phyloP scores from a whole-genome alignment of 2,329 filamentous ascomycete genomes.

The Cladosporium velox region DNA sequence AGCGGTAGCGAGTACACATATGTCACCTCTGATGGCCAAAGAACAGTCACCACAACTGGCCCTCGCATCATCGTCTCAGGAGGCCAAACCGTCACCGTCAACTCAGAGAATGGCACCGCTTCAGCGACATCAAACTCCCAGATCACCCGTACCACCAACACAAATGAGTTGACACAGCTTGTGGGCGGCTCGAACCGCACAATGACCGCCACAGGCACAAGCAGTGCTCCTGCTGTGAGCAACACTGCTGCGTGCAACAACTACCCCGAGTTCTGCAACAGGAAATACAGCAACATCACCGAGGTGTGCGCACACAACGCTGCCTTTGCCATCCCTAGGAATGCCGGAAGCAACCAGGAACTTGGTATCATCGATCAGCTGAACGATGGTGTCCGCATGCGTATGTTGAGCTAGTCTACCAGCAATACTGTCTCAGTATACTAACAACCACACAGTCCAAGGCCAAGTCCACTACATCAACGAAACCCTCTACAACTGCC shows the following conservation, averaged over 20 bases:
- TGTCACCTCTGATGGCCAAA: conserved; percentile 30
- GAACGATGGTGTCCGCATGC: conserved; percentile 70
- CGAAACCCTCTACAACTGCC: conserved; percentile 72
- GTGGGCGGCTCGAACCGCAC: conserved; percentile 23
- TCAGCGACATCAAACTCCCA: conserved; percentile 28
- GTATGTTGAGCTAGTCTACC: conserved; percentile 31
- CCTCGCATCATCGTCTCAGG: conserved; percentile 10
- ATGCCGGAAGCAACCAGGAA: conserved; percentile 74
- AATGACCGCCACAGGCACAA: conserved; percentile 33
- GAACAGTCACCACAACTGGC: conserved; percentile 32
- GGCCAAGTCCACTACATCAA: conserved; percentile 61
- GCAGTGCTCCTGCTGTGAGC: conserved; percentile 46
- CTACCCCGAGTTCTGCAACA: conserved; percentile 68
- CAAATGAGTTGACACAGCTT: conserved; percentile 17
- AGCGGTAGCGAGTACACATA: conserved; percentile 35
- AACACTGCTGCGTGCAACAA: conserved; percentile 82
- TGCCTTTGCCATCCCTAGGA: conserved; percentile 70
- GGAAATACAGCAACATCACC: conserved; percentile 80
- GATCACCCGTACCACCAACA: conserved; percentile 23
- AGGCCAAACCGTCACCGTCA: conserved; percentile 10
- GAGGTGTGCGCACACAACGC: conserved; percentile 79
- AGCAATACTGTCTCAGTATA: not conserved
- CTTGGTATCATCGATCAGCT: conserved; percentile 69
- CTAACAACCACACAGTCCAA: conserved; percentile 49
- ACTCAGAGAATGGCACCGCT: conserved; percentile 33